Conservation (phyloP, 371 early-diverging fungal species). For the Massospora cicadina region DNA sequence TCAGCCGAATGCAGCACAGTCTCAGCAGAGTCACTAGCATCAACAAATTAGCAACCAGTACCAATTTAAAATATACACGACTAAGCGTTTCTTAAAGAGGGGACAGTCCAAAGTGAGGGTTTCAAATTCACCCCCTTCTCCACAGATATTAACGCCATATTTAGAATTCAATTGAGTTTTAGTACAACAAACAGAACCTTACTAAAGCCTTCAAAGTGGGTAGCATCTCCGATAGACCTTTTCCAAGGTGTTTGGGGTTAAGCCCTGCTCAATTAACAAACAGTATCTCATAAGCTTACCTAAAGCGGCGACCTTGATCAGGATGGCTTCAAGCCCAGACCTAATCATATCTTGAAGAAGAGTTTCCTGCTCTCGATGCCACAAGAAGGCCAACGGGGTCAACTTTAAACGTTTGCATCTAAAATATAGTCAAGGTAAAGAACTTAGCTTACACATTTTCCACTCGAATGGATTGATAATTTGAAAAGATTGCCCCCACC, state of each 20-base stretch:
- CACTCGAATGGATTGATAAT: slow-evolving; percentile 94
- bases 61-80: slow-evolving; percentile 25
- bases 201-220: slow-evolving; percentile 49
- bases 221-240: slow-evolving; percentile 57
- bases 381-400: slow-evolving; percentile 77
- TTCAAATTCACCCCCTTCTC: slow-evolving; percentile 99
- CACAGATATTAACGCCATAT: slow-evolving; percentile 86
- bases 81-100: slow-evolving; percentile 66
- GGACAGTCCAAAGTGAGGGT: slow-evolving; percentile 94
- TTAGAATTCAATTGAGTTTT: slow-evolving; percentile 30
- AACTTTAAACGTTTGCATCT: slow-evolving; percentile 74
- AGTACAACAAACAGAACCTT: slow-evolving; percentile 8
- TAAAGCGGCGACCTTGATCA: slow-evolving; percentile 93
- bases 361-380: slow-evolving; percentile 77
- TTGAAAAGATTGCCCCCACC: slow-evolving; percentile 95
- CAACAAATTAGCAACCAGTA: neutral
- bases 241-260: slow-evolving; percentile 52
- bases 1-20: slow-evolving; percentile 62
- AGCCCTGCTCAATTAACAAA: slow-evolving; percentile 20
- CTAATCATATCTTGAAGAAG: slow-evolving; percentile 89
- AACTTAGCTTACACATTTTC: slow-evolving; percentile 62
- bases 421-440: neutral
- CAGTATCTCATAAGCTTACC: slow-evolving; percentile 21
- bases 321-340: slow-evolving; percentile 55
- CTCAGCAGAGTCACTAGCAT: slow-evolving; percentile 30